Evolutionary conservation across 345 rosid genomes (phyloP).

Genomic region (Brassica napus): DNA sequence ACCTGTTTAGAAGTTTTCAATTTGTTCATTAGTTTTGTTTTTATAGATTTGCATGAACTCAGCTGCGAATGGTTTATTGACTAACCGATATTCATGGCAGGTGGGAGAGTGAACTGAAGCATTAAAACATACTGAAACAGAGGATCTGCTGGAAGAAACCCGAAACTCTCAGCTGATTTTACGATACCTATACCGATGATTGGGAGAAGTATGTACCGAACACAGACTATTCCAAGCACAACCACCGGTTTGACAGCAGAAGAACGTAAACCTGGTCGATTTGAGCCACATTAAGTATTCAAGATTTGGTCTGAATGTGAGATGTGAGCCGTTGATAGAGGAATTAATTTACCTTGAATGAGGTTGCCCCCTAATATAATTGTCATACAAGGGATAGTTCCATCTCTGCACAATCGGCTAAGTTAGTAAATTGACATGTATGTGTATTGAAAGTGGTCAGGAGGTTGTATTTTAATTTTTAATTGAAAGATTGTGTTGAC

Average conservation of each 20-base stretch:
- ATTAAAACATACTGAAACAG: conserved; percentile 75
- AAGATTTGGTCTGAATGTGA: not conserved
- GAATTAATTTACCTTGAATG: conserved; percentile 57
- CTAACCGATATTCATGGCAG: conserved; percentile 94
- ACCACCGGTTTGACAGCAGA: conserved; percentile 57
- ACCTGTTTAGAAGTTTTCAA: conserved; percentile 46
- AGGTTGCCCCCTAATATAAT: conserved; percentile 95
- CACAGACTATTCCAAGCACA: conserved; percentile 60
- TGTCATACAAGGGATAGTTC: conserved; percentile 86
- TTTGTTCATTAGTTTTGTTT: not conserved
- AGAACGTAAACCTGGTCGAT: conserved; percentile 59
- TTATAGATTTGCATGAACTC: not conserved
- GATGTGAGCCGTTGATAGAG: not conserved
- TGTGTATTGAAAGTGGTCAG: not conserved
- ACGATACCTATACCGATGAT: conserved; percentile 67
- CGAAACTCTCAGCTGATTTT: conserved; percentile 63
- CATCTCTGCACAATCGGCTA: conserved; percentile 55
- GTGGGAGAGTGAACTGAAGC: conserved; percentile 86
- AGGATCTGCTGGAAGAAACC: conserved; percentile 76
- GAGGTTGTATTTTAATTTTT: not conserved
- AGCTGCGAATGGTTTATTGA: not conserved
- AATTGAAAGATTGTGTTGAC: conserved; percentile 9
- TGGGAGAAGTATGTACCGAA: conserved; percentile 65
- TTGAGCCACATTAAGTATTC: conserved; percentile 10
- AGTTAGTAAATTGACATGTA: conserved; percentile 22